Evolutionary conservation across 306 rosid species (phyloP).

Genomic region (Gillenia trifoliata): DNA sequence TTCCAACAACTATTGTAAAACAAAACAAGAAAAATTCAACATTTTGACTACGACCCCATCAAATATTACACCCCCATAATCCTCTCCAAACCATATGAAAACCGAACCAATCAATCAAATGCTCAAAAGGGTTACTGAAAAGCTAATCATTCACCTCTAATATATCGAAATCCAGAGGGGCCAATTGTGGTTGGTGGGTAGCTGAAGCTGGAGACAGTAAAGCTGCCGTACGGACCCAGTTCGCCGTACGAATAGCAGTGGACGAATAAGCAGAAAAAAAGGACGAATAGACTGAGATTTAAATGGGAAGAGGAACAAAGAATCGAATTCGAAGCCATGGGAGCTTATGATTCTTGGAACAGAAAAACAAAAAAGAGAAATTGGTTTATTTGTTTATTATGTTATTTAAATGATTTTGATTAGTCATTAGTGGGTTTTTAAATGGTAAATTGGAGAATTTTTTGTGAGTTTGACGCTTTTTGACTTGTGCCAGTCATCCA

Average conservation of each 20-base stretch:
- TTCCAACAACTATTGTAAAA: neutral
- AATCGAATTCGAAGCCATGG: slow-evolving; percentile 57
- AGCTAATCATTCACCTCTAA: slow-evolving; percentile 56
- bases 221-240: slow-evolving; percentile 30
- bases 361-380: slow-evolving; percentile 14
- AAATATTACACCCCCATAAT: neutral
- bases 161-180: slow-evolving; percentile 62
- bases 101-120: slow-evolving; percentile 6
- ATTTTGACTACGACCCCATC: slow-evolving; percentile 34
- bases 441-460: neutral
- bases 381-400: neutral
- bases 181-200: slow-evolving; percentile 57
- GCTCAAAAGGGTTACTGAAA: slow-evolving; percentile 20
- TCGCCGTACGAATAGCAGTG: slow-evolving; percentile 32
- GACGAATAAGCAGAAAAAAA: slow-evolving; percentile 33
- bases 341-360: slow-evolving; percentile 20
- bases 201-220: slow-evolving; percentile 70
- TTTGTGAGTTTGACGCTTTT: neutral
- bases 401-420: neutral
- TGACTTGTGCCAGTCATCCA: neutral
- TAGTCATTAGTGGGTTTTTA: neutral
- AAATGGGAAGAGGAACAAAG: slow-evolving; percentile 23
- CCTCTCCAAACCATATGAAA: slow-evolving; percentile 6
- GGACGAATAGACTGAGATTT: slow-evolving; percentile 40
- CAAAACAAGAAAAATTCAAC: slow-evolving; percentile 9